phyloP scores from a whole-genome alignment of 805 yeast species.

The Saccharomycopsis sp. region DNA sequence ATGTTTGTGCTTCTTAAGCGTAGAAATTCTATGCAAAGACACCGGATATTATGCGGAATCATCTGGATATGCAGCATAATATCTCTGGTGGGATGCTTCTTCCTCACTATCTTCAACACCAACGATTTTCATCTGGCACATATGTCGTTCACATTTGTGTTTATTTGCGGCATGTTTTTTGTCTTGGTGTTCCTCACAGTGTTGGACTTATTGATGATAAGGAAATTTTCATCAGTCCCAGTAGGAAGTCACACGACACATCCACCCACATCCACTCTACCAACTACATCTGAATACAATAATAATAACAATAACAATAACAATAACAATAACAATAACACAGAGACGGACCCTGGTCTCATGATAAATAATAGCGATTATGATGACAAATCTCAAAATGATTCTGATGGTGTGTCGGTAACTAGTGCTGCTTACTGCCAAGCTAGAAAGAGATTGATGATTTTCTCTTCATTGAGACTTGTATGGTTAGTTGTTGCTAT shows the following conservation, averaged over 20 bases:
- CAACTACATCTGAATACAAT: constrained; percentile 37
- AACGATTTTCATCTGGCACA: constrained; percentile 49
- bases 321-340: constrained; percentile 57
- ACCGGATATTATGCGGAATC: constrained; percentile 39
- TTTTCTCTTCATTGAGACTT: constrained; percentile 41
- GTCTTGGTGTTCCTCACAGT: constrained; percentile 39
- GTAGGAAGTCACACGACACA: background rate
- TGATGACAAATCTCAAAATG: background rate
- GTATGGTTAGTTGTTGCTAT: constrained; percentile 64
- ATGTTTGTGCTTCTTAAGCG: constrained; percentile 51
- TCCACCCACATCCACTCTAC: background rate
- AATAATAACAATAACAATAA: constrained; percentile 71
- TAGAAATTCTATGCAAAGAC: constrained; percentile 50
- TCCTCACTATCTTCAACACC: constrained; percentile 71
- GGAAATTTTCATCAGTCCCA: background rate
- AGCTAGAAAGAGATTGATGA: constrained; percentile 20
- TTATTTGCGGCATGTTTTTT: constrained; percentile 60
- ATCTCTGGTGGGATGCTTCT: constrained; percentile 67
- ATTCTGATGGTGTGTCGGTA: constrained; percentile 40
- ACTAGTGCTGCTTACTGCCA: constrained; percentile 37
- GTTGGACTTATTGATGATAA: constrained; percentile 30
- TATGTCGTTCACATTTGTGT: constrained; percentile 62
- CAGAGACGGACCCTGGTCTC: constrained; percentile 27
- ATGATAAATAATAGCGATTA: background rate
- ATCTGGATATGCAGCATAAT: constrained; percentile 35